Conservation (phyloP, 2,329 filamentous ascomycete species). For the Sarocladiaceae sp. region DNA sequence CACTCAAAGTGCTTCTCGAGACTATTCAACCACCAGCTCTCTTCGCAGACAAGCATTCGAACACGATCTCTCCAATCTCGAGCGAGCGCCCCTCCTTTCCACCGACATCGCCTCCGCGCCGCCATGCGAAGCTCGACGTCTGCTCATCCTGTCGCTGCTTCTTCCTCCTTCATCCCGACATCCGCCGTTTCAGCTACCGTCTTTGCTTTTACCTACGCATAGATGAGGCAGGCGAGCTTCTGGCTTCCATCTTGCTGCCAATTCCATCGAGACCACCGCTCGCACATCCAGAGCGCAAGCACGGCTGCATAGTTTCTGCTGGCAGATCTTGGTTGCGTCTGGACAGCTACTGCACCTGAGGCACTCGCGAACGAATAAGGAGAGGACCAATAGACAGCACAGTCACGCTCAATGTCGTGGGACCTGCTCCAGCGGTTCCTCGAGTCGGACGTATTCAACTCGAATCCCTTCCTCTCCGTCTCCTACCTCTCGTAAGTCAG, state of each 20-base stretch:
- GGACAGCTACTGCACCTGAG: neutral
- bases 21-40: no score
- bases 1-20: neutral
- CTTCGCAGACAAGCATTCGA: no score
- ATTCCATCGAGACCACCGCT: constrained; percentile 2
- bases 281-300: no score
- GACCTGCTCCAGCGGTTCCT: constrained; percentile 85
- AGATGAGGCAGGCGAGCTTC: constrained; percentile 8
- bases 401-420: constrained; percentile 61
- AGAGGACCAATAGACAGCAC: neutral
- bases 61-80: no score
- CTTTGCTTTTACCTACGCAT: neutral
- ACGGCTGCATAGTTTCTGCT: no score
- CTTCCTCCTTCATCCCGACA: neutral
- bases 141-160: neutral
- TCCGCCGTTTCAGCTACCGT: neutral
- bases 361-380: neutral
- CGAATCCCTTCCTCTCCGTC: constrained; percentile 81
- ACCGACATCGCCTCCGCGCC: neutral
- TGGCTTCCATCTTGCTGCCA: neutral
- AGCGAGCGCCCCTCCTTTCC: neutral
- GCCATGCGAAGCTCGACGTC: constrained; percentile 5
- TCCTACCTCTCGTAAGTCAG: constrained; percentile 75
- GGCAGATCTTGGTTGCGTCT: no score
- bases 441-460: constrained; percentile 91